Evolutionary conservation across 179 eudicot species (phyloP).

Genomic region (Silene noctiflora): DNA sequence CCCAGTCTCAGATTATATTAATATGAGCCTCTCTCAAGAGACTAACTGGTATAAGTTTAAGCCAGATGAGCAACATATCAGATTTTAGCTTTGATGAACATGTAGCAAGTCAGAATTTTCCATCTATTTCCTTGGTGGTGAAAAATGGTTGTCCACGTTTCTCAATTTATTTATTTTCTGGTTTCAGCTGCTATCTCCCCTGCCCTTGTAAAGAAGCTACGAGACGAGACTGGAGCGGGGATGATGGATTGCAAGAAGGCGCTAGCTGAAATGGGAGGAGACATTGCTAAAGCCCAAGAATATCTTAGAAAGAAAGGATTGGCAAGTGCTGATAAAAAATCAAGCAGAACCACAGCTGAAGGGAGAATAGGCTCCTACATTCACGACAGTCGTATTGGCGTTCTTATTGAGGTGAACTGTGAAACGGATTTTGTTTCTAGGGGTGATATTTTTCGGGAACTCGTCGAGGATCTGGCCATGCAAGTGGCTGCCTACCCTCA

Average conservation of each 20-base stretch:
- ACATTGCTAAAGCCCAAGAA: constrained; percentile 72
- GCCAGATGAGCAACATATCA: not conserved
- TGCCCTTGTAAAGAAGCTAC: constrained; percentile 85
- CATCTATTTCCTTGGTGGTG: not conserved
- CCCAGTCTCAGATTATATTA: not conserved
- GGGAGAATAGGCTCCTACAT: constrained; percentile 94
- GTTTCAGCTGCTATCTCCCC: constrained; percentile 65
- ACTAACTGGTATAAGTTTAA: not conserved
- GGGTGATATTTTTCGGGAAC: constrained; percentile 81
- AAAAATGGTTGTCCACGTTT: not conserved
- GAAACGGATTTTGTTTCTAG: constrained; percentile 96
- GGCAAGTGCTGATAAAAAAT: constrained; percentile 92
- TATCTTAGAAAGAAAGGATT: constrained; percentile 92
- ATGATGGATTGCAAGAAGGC: constrained; percentile 99
- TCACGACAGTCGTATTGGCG: constrained; percentile 86
- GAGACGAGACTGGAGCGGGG: constrained; percentile 93
- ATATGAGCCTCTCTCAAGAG: not conserved
- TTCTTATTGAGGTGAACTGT: constrained; percentile 84
- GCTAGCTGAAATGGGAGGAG: constrained; percentile 78
- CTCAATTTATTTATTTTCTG: constrained; percentile 17
- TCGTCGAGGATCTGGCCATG: constrained; percentile 94
- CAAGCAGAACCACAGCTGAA: constrained; percentile 85
- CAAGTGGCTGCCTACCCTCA: constrained; percentile 99
- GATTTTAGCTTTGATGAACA: not conserved
- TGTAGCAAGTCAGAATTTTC: not conserved